Evolutionary conservation across 1,284 basidiomycete species (phyloP), one percentile per base, ranked within the genome.

Genomic region (Ganoderma boninense): DNA sequence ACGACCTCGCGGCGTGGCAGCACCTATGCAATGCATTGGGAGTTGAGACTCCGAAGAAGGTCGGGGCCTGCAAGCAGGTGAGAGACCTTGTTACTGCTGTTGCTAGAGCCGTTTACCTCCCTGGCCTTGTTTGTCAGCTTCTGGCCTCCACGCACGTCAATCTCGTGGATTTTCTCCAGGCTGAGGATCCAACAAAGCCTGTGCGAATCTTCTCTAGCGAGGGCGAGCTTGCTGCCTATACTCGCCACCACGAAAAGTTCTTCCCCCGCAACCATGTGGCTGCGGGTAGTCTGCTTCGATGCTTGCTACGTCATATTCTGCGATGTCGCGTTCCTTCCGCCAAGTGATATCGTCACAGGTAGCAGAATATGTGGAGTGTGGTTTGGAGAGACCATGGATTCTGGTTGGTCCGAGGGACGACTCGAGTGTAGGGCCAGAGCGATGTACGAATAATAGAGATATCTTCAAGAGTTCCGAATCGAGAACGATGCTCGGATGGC

Each of bases 111-210:
- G 18, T 49, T 20, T 23, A 52, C 23, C 4, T 11, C 23, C 11
- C 11, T 26, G 23, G 13, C 13, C 11, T 26, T 11, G 11, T 26
- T 23, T 23, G 2, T 4, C 1, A 52, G 49, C 49, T 52, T 26
- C 3, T 52, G 49, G 13, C 23, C 49, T 4, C 13, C 49, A 78
- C 78, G 1, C 78, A 83, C 44, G 80, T 84, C 59, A 84, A 85
- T 62, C 74, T 83, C 4, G 76, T 81, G 20, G 82, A 84, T 69
- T 73, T 84, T 32, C 72, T 83, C 7, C 75, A 81, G 32, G 66
- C 69, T 0, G 62, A 44, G 1, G 66, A 66, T 42, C 71, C 74
- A 2, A 67, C 70, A 20, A 20, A 70, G 0, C 65, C 65, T 2
- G 44, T 69, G 8, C 62, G 1, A 6, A 43, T 32, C 0, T 72